Base-by-base conservation (phyloP, 148 eudicot species). In the Rhododendron henanense region DNA sequence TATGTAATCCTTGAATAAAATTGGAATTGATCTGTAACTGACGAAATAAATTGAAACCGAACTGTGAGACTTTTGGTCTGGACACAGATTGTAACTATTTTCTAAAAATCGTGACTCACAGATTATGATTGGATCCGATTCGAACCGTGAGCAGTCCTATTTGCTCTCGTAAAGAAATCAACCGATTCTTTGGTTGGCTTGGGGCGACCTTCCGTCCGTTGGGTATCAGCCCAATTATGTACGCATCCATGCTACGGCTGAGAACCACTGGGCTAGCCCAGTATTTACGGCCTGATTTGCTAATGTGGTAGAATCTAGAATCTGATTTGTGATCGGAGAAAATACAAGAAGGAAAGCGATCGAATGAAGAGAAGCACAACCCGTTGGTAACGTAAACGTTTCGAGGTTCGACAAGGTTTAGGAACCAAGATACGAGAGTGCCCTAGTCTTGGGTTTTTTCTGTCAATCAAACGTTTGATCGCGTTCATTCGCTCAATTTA, bases 401-500 rank as follows among this genome's bases (percentile, higher is more conserved):
- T 25, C 57, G 35, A 15, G 15, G n/a, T 21, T 61, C 84, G 76
- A 63, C n/a, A 63, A 23, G 74, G 48, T 57, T 81, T 33, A 35
- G 13, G 14, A 37, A 35, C 45, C 10, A 19, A 7, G 41, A 73
- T 13, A 47, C 50, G 4, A 8, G 48, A 35, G 19, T 61, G 79
- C 79, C 85, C 85, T 47, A 83, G 85, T 21, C 78, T 76, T 83
- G 19, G 78, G 57, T 67, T 51, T 47, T 31, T 18, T 75, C 48
- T 4, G 31, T 87, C 78, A 31, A 59, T 10, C 21, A 33, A 21
- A 18, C 65, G 35, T 74, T 86, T 21, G 84, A 85, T 85, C 79
- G 25, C 80, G 44, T 85, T 51, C 78, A 53, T 31, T 45, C 51
- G 0, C 75, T 13, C 31, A 71, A 28, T 47, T 50, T 47, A 28